Evolutionary conservation across 495 filamentous ascomycete species (phyloP).

Genomic region (Neurospora africana): DNA sequence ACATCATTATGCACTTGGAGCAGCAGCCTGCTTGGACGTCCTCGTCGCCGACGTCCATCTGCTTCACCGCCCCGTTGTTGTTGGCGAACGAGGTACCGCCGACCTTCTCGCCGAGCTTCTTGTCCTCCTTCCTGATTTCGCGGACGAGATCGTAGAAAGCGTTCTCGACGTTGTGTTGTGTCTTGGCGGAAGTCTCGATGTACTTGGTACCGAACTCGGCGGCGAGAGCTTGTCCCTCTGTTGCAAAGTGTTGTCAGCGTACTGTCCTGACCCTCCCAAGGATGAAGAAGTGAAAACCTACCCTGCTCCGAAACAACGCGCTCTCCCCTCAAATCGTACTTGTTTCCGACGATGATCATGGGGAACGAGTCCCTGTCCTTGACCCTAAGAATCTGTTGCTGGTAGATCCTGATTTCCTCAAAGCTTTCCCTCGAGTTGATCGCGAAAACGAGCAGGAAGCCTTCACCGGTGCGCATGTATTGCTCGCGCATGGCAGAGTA

Average conservation of each 20-base stretch:
- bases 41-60: slow-evolving; percentile 69
- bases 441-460: slow-evolving; percentile 94
- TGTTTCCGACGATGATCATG: slow-evolving; percentile 99
- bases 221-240: slow-evolving; percentile 86
- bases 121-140: slow-evolving; percentile 95
- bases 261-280: background rate
- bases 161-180: slow-evolving; percentile 94
- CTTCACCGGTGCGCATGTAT: slow-evolving; percentile 99
- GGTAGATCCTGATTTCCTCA: slow-evolving; percentile 95
- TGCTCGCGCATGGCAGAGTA: slow-evolving; percentile 99
- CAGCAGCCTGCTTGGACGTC: slow-evolving; percentile 72
- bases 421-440: slow-evolving; percentile 96
- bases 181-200: slow-evolving; percentile 98
- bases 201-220: slow-evolving; percentile 88
- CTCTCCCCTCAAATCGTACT: slow-evolving; percentile 92
- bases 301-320: slow-evolving; percentile 84
- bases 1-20: slow-evolving; percentile 84
- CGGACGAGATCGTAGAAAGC: slow-evolving; percentile 97
- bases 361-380: slow-evolving; percentile 99
- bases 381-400: slow-evolving; percentile 95
- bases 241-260: slow-evolving; percentile 19
- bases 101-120: slow-evolving; percentile 78
- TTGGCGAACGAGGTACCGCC: slow-evolving; percentile 54
- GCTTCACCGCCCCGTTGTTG: slow-evolving; percentile 50
- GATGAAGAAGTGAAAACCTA: slow-evolving; percentile 29